Percentiles rank a stretch among this genome's conserved stretches.
Evolutionary conservation across 805 yeast species (phyloP).

Genomic region (Candida schatavii): DNA sequence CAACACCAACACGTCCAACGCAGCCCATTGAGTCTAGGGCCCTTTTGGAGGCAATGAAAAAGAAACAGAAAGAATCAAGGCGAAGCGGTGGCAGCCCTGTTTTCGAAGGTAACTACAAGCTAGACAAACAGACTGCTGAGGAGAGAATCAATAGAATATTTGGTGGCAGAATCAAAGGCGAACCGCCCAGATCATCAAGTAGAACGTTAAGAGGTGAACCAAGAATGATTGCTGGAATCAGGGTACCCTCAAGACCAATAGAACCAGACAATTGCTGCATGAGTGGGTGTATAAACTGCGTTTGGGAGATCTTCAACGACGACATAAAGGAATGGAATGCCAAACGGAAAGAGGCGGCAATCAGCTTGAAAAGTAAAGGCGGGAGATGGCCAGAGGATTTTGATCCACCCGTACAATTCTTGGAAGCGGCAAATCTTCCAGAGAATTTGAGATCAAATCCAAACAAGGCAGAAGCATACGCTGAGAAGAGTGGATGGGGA

Average conservation of each 20-base stretch:
- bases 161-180: constrained; percentile 58
- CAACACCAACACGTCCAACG: constrained; percentile 31
- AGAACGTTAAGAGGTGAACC: constrained; percentile 36
- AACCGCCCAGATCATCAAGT: constrained; percentile 39
- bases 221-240: constrained; percentile 52
- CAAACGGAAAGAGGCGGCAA: constrained; percentile 57
- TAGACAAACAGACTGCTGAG: constrained; percentile 36
- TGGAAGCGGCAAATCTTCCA: constrained; percentile 33
- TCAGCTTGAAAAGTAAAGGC: constrained; percentile 31
- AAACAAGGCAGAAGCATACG: constrained; percentile 13
- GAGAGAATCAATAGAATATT: constrained; percentile 50
- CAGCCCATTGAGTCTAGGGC: constrained; percentile 29
- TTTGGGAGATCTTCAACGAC: constrained; percentile 90
- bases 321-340: constrained; percentile 81
- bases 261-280: constrained; percentile 97
- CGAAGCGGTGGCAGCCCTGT: constrained; percentile 19
- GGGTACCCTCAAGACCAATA: constrained; percentile 77
- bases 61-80: constrained; percentile 21
- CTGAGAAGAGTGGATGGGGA: constrained; percentile 28
- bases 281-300: constrained; percentile 96
- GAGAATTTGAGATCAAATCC: constrained; percentile 26
- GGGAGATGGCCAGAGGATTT: constrained; percentile 45
- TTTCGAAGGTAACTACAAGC: constrained; percentile 31
- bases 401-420: constrained; percentile 35
- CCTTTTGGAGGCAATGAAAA: not conserved